Evolutionary conservation across 768 basidiomycete species (phyloP).

Genomic region (Imleria badia): DNA sequence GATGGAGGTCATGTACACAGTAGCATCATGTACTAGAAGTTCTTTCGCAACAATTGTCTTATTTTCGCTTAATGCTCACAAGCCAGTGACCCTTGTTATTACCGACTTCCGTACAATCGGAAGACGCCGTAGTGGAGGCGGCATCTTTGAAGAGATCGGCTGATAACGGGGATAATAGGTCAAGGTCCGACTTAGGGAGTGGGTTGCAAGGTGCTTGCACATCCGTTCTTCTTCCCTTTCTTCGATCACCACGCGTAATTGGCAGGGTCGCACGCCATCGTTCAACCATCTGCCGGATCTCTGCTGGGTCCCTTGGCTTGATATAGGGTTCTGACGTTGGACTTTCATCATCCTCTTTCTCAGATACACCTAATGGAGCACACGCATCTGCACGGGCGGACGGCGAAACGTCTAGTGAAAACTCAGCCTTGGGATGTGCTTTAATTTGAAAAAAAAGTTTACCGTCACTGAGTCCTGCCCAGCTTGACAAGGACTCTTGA

Average conservation of each 20-base stretch:
- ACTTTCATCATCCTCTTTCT: conserved; percentile 17
- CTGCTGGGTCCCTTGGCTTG: conserved; percentile 23
- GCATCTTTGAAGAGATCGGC: conserved; percentile 26
- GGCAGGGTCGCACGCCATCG: conserved; percentile 32
- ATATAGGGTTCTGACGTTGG: conserved; percentile 11
- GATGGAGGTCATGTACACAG: not conserved
- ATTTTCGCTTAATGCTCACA: conserved; percentile 26
- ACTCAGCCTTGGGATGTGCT: not conserved
- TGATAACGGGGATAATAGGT: conserved; percentile 20
- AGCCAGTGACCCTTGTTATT: conserved; percentile 34
- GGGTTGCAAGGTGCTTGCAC: conserved; percentile 4
- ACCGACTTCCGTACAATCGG: conserved; percentile 33
- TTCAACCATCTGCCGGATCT: conserved; percentile 32
- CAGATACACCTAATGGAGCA: conserved; percentile 20
- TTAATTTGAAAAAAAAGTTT: not conserved
- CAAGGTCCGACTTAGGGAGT: conserved; percentile 3
- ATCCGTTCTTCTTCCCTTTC: conserved; percentile 12
- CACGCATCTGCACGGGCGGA: conserved; percentile 19
- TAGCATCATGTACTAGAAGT: not conserved
- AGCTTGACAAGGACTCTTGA: conserved; percentile 32
- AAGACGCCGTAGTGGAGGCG: conserved; percentile 29
- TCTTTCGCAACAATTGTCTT: not conserved
- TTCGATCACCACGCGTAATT: conserved; percentile 3
- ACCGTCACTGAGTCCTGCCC: conserved; percentile 33
- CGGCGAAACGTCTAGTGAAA: conserved; percentile 20